Evolutionary conservation across 1,284 basidiomycete species (phyloP), one percentile per base, ranked within the genome.

Genomic region (Trametes versicolor): DNA sequence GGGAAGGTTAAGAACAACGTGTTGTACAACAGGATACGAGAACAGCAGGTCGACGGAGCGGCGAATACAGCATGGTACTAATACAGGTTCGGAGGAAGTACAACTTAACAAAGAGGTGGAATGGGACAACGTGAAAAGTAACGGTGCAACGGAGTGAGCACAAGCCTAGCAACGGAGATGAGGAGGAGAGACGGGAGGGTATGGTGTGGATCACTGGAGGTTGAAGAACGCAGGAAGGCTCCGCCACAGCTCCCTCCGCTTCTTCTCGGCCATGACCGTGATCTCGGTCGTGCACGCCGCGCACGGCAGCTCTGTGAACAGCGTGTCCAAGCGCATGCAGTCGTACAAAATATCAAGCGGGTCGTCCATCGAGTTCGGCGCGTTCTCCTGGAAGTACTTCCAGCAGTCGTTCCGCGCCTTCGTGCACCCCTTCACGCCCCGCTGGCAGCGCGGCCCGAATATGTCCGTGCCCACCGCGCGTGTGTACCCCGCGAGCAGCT

Each of bases 331-430:
- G 27, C 69, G 60, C 68, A 74, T 74, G 63, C 75, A 77, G 63
- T 77, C 75, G 61, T 73, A 66, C 32, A 77, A 64, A 60, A 77
- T 75, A 51, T 77, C 75, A 56, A 77, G 70, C 48, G 75, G 75
- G 62, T 77, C 74, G 64, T 77, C 75, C 73, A 76, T 75, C 41
- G 75, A 76, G 47, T 74, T 70, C 41, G 75, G 75, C 37, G 75
- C 74, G 67, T 76, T 74, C 70, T 77, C 73, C 70, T 77, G 75
- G 64, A 77, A 72, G 69, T 77, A 77, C 64, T 73, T 74, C 74
- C 75, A 77, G 69, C 74, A 77, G 55, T 76, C 74, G 58, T 60
- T 69, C 37, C 73, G 70, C 27, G 73, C 73, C 63, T 72, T 74
- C 60, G 70, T 70, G 66, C 75, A 77, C 17, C 72, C 73, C 65